These are phyloP conservation scores for Gonium pectorale DNA, from an alignment of 139 green algal species.

Conservation along the genomic window DNA sequence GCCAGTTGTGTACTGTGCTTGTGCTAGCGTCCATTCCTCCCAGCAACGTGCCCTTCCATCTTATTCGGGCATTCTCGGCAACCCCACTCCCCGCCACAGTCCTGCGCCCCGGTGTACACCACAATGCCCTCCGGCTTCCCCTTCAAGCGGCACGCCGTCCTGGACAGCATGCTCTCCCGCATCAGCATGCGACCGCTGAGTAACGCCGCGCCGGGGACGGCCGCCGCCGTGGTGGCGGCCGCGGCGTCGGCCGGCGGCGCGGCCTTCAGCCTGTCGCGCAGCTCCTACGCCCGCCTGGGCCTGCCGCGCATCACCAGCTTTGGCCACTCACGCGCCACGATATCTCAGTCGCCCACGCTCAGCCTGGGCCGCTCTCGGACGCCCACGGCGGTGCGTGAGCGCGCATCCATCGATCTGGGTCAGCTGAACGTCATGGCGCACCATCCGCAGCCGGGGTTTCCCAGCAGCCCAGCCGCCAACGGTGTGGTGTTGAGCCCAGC, in stretches of 20 bases:
- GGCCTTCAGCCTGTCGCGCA: too few relatives aligned
- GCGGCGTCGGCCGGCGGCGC: too few relatives aligned
- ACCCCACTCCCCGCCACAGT: not conserved
- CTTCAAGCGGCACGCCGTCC: not conserved
- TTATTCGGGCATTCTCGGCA: too few relatives aligned
- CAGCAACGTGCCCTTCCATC: too few relatives aligned
- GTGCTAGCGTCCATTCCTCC: too few relatives aligned
- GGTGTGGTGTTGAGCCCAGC: too few relatives aligned
- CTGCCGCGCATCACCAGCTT: conserved; percentile 1
- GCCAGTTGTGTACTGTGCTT: too few relatives aligned
- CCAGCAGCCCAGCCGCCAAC: too few relatives aligned
- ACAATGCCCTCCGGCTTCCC: conserved; percentile 8
- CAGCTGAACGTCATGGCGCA: not conserved
- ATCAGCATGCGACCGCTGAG: conserved; percentile 1
- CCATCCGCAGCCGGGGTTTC: too few relatives aligned
- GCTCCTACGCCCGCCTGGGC: too few relatives aligned
- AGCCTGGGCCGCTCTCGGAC: not conserved
- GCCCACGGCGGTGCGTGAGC: not conserved
- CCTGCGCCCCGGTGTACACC: conserved; percentile 12
- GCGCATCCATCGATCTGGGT: conserved; percentile 4
- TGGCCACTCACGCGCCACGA: not conserved
- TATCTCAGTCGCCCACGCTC: not conserved
- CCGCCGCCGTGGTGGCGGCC: too few relatives aligned
- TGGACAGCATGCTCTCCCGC: not conserved
- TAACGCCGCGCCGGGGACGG: too few relatives aligned